phyloP scores from a whole-genome alignment of 768 basidiomycete genomes.

The Glaciozyma martinii region DNA sequence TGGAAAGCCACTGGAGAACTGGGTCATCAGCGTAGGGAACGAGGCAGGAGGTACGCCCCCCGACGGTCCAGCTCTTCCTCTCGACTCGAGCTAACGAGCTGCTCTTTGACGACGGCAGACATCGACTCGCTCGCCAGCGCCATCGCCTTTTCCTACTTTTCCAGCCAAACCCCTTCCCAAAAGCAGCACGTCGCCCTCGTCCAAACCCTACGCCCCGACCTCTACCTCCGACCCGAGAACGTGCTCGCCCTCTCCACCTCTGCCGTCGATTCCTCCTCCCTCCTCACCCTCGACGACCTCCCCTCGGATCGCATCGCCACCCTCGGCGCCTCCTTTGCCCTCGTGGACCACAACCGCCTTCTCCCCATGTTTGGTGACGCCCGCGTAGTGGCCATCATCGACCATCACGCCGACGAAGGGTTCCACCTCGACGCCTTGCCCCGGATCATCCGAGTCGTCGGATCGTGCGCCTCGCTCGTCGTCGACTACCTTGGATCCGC shows the following conservation, averaged over 20 bases:
- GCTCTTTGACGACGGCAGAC: slow-evolving; percentile 47
- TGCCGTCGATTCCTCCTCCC: slow-evolving; percentile 48
- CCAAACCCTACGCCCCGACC: slow-evolving; percentile 58
- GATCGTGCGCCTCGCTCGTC: slow-evolving; percentile 69
- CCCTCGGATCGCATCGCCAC: slow-evolving; percentile 42
- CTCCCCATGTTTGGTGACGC: slow-evolving; percentile 41
- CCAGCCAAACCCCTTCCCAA: slow-evolving; percentile 34
- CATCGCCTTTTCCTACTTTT: slow-evolving; percentile 71
- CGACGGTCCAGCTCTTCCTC: background rate
- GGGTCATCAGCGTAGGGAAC: slow-evolving; percentile 84
- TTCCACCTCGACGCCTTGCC: slow-evolving; percentile 53
- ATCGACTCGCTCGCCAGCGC: slow-evolving; percentile 82
- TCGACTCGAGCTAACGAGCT: background rate
- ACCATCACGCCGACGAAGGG: slow-evolving; percentile 85
- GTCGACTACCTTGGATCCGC: slow-evolving; percentile 44
- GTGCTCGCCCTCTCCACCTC: slow-evolving; percentile 59
- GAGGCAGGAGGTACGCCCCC: slow-evolving; percentile 83
- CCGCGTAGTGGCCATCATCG: slow-evolving; percentile 67
- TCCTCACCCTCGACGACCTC: slow-evolving; percentile 66
- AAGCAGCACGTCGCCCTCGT: slow-evolving; percentile 56
- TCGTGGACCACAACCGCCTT: slow-evolving; percentile 90
- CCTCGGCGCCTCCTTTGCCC: slow-evolving; percentile 55
- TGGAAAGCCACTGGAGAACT: slow-evolving; percentile 48
- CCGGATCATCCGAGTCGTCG: slow-evolving; percentile 56
- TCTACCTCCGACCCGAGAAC: slow-evolving; percentile 80